A percentile compares a stretch with the other conserved stretches of the same genome.
Conservation (phyloP, 768 basidiomycete genomes). For the Phallus indusiatus region DNA sequence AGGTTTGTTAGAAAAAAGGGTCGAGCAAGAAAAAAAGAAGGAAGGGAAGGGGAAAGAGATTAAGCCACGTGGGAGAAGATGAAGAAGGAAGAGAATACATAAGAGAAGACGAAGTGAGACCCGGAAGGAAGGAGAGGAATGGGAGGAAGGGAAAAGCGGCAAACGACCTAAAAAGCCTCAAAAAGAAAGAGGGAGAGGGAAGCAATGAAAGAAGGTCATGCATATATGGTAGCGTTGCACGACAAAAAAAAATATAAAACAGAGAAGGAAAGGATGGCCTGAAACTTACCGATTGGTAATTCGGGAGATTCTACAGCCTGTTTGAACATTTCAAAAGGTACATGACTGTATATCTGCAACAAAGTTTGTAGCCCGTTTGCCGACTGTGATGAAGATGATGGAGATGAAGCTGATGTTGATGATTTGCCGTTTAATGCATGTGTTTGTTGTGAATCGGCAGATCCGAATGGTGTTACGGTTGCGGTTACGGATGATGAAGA, state of each 20-base stretch:
- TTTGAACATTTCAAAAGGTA: slow-evolving; percentile 87
- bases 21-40: slow-evolving; percentile 14
- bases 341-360: slow-evolving; percentile 63
- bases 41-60: slow-evolving; percentile 6
- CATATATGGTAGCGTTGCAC: no score
- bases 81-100: no score
- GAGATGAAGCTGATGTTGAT: no score
- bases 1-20: no score
- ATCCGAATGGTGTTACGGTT: slow-evolving; percentile 21
- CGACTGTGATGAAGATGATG: no score
- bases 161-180: no score
- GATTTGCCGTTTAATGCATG: slow-evolving; percentile 4
- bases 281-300: slow-evolving; percentile 63
- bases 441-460: neutral
- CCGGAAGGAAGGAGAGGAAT: no score
- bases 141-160: no score
- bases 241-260: neutral
- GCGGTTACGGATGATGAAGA: slow-evolving; percentile 23
- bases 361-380: slow-evolving; percentile 62
- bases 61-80: neutral
- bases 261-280: neutral
- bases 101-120: no score
- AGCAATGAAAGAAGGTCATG: no score
- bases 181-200: no score
- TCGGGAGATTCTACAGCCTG: slow-evolving; percentile 67